Evolutionary conservation across 164 flowering plant species (phyloP), one percentile per base, ranked within the genome.

Genomic region (Liquidambar formosana): DNA sequence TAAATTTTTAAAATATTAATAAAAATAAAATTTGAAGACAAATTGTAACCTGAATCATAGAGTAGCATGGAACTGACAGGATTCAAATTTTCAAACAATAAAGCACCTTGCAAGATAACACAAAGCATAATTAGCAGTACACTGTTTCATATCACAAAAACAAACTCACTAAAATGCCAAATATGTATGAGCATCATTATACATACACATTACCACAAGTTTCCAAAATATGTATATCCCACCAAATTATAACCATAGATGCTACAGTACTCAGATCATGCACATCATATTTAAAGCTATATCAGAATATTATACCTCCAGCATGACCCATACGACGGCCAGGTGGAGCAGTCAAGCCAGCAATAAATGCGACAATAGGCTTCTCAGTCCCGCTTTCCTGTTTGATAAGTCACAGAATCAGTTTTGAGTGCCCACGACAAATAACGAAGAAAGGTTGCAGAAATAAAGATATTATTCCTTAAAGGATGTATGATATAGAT

Each of bases 291-390:
- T 26, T 60, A 62, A 33, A 38, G 16, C 43, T 47, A 8, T 16
- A 46, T 33, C 16, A 26, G 18, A 18, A 68, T 56, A 51, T 6
- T 22, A 51, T 85, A 95, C 99, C 99, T 91, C 99, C 99, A 76
- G 99, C 99, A 75, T 95, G 99, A 73, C 99, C 99, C 99, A 95
- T 95, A 44, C 99, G 91, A 66, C 99, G 97, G 49, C 99, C 99
- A 53, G 99, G 99, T 27, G 99, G 97, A 70, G 99, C 99, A 64
- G 99, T 95, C n/a, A 95, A 89, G 58, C 99, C 99, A 73, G 99
- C 99, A 73, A 95, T 95, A 70, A 95, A 95, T 61, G 94, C 96
- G 73, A 95, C 99, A 59, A 95, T 68, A 63, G 99, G 99, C 76
- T 95, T 95, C 51, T 89, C 81, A 69, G 99, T 95, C 22, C 92